These are phyloP conservation scores for Stereum hirsutum DNA, from an alignment of 1,284 basidiomycete genomes.

Conservation along the genomic window DNA sequence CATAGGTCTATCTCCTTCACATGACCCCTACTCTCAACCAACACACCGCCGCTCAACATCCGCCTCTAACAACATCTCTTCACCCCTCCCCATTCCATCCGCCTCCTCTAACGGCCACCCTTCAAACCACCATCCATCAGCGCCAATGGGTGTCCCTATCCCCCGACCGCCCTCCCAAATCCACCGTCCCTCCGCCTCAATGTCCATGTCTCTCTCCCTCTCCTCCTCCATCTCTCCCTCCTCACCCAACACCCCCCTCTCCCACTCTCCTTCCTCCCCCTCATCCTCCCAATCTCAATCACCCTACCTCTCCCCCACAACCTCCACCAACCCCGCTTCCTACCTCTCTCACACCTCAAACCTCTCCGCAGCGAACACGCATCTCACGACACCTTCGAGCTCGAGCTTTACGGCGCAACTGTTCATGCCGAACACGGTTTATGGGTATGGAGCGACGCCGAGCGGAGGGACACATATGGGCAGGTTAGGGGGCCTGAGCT, in stretches of 20 bases:
- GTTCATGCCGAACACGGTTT: too few relatives aligned
- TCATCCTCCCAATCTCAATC: slow-evolving; percentile 24
- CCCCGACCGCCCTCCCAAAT: slow-evolving; percentile 57
- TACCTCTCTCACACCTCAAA: slow-evolving; percentile 48
- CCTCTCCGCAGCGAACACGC: slow-evolving; percentile 55
- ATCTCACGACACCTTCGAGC: slow-evolving; percentile 26
- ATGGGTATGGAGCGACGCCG: too few relatives aligned
- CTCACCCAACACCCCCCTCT: slow-evolving; percentile 19
- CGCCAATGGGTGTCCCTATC: slow-evolving; percentile 56
- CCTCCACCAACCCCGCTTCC: slow-evolving; percentile 41
- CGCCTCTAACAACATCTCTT: slow-evolving; percentile 19
- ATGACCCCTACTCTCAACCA: slow-evolving; percentile 61
- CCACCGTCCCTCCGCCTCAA: slow-evolving; percentile 36
- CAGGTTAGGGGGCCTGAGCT: too few relatives aligned
- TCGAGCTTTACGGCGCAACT: slow-evolving; percentile 32
- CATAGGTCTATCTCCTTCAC: slow-evolving; percentile 50
- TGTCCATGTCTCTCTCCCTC: slow-evolving; percentile 48
- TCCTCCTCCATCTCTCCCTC: slow-evolving; percentile 54
- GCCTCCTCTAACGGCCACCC: slow-evolving; percentile 21
- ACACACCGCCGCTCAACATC: slow-evolving; percentile 47
- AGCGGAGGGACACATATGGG: too few relatives aligned
- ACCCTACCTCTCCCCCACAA: slow-evolving; percentile 33
- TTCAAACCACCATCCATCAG: too few relatives aligned
- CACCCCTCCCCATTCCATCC: slow-evolving; percentile 18
- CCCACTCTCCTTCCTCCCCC: slow-evolving; percentile 50